phyloP scores from a whole-genome alignment of 805 yeast species.

The Candida railenensis region DNA sequence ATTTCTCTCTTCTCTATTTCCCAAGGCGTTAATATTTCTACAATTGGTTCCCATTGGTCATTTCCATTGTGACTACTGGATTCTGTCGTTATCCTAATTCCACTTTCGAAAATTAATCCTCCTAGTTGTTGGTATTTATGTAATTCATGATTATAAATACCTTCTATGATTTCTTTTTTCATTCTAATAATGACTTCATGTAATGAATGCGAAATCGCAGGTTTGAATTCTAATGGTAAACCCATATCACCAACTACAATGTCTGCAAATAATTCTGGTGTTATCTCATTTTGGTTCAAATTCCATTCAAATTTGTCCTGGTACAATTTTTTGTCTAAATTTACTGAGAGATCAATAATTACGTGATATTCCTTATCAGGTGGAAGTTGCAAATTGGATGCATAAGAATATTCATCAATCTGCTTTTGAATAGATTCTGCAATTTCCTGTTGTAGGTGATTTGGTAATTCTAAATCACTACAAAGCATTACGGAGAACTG shows the following conservation, averaged over 20 bases:
- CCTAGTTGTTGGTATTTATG: constrained; percentile 42
- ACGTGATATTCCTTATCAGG: constrained; percentile 60
- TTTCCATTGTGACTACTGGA: constrained; percentile 74
- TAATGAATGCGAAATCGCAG: constrained; percentile 84
- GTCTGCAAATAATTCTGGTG: constrained; percentile 84
- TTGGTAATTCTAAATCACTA: constrained; percentile 80
- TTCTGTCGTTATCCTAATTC: constrained; percentile 50
- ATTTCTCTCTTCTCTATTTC: constrained; percentile 94
- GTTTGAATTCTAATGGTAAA: constrained; percentile 76
- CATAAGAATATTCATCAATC: constrained; percentile 68
- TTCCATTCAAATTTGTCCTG: constrained; percentile 98
- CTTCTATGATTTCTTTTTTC: constrained; percentile 79
- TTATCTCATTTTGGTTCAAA: constrained; percentile 47
- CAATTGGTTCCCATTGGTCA: constrained; percentile 81
- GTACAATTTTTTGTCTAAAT: constrained; percentile 75
- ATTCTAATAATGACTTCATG: constrained; percentile 76
- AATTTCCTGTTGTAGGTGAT: constrained; percentile 59
- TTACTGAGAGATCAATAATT: constrained; percentile 76
- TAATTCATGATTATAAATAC: constrained; percentile 39
- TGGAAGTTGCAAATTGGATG: constrained; percentile 67
- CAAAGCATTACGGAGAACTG: constrained; percentile 74
- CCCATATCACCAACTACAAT: constrained; percentile 85
- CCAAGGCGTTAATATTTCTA: constrained; percentile 83
- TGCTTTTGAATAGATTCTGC: constrained; percentile 75
- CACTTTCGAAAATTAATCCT: constrained; percentile 44